Evolutionary conservation across 768 basidiomycete species (phyloP).

Genomic region (Rhodotorula kratochvilovae): DNA sequence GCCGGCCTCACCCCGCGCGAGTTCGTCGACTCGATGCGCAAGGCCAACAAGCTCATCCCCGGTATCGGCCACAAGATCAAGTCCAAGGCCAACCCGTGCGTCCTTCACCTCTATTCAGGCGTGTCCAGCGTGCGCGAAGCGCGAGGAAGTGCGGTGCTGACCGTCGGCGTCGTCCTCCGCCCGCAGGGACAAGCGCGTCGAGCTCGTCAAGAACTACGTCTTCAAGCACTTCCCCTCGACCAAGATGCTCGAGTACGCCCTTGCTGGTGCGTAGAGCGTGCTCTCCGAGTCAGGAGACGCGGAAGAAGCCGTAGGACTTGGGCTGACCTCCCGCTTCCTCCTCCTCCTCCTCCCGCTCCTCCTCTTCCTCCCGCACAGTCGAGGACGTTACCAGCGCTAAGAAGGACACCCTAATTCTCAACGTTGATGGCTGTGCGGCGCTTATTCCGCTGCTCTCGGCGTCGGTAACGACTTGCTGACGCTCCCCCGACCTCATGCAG

Average conservation of each 20-base stretch:
- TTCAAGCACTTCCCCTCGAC: conserved; percentile 71
- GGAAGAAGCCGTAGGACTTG: background rate
- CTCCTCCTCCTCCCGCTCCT: background rate
- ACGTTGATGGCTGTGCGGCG: conserved; percentile 45
- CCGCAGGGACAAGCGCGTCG: conserved; percentile 16
- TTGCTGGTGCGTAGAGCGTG: background rate
- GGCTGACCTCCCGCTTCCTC: too few species aligned
- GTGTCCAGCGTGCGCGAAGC: background rate
- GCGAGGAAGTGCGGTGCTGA: conserved; percentile 31
- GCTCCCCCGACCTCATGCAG: too few species aligned
- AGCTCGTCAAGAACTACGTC: conserved; percentile 15
- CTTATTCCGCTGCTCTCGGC: too few species aligned
- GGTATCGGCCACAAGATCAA: conserved; percentile 99
- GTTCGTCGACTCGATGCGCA: conserved; percentile 68
- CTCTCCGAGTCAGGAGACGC: background rate
- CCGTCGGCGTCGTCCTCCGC: conserved; percentile 26
- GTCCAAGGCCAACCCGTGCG: conserved; percentile 92
- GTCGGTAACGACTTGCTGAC: too few species aligned
- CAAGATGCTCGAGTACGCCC: conserved; percentile 72
- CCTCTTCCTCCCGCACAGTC: conserved; percentile 56
- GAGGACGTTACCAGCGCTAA: conserved; percentile 97
- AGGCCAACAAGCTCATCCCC: conserved; percentile 55
- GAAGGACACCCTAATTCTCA: conserved; percentile 96
- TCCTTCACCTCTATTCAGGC: conserved; percentile 42
- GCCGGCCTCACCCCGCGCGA: conserved; percentile 93